Conservation (phyloP, 306 rosid species). For the Boehmeria nivea region DNA sequence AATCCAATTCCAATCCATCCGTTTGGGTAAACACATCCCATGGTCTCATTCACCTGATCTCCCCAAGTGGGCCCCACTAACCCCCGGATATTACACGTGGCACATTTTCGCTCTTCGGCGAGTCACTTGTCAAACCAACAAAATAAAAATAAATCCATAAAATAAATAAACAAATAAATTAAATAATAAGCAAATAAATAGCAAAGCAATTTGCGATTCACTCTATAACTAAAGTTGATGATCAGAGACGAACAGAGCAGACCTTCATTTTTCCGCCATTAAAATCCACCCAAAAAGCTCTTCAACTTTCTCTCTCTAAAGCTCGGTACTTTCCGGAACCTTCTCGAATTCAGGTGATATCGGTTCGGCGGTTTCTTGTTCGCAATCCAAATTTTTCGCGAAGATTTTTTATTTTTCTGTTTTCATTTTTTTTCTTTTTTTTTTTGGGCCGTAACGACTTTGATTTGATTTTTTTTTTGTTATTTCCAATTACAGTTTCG, state of each 20-base stretch:
- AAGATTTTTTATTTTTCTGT: not conserved
- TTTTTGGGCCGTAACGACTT: no score
- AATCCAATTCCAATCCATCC: no score
- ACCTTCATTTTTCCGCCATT: constrained; percentile 2
- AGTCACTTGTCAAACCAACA: constrained; percentile 3
- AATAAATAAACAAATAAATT: not conserved
- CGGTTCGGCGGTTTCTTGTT: not conserved
- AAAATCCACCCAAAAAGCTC: constrained; percentile 1
- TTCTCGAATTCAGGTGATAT: constrained; percentile 22
- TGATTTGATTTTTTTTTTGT: not conserved
- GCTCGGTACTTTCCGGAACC: not conserved
- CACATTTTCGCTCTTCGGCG: not conserved
- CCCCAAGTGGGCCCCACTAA: constrained; percentile 3
- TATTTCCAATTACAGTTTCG: not conserved
- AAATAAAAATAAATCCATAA: not conserved
- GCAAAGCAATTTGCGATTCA: not conserved
- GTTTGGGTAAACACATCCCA: no score
- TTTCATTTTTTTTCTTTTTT: not conserved
- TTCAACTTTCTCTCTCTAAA: constrained; percentile 3
- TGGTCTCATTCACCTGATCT: constrained; percentile 17
- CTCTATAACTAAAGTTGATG: not conserved
- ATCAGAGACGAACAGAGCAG: no score
- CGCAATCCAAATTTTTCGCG: not conserved
- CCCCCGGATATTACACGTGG: constrained; percentile 5
- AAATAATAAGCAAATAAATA: not conserved